Evolutionary conservation across 768 basidiomycete genomes (phyloP).

Genomic region (Boletus rubroflammeus): DNA sequence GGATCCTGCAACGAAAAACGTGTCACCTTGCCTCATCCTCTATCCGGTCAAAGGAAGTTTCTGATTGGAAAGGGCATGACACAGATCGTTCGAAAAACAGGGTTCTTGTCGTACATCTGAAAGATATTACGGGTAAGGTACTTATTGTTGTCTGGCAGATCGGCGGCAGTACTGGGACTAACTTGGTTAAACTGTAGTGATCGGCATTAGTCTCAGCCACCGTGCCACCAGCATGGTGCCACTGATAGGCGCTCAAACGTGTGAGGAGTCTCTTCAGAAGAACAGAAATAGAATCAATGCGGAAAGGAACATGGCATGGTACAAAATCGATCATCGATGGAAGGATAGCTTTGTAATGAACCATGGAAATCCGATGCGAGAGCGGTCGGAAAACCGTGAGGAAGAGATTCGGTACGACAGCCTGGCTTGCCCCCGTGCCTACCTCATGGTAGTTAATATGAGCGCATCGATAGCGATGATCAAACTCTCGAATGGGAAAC

Average conservation of each 20-base stretch:
- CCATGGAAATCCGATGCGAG: neutral
- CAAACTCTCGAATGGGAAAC: neutral
- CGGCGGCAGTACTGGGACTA: neutral
- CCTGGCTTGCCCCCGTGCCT: neutral
- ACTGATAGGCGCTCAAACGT: neutral
- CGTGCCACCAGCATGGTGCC: neutral
- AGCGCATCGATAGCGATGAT: neutral
- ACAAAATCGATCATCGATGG: neutral
- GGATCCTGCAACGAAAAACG: neutral
- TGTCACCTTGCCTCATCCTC: neutral
- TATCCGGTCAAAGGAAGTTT: neutral
- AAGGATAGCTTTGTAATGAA: neutral
- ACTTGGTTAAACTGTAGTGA: constrained; percentile 2
- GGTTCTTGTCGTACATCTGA: neutral
- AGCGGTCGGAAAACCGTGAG: too few relatives aligned
- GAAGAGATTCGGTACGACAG: neutral
- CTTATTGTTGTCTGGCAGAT: neutral
- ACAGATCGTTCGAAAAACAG: neutral
- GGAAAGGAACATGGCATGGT: neutral
- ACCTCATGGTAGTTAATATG: neutral
- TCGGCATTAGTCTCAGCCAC: neutral
- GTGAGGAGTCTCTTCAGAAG: neutral
- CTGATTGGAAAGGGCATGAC: neutral
- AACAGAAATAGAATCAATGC: neutral
- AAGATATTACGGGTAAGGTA: neutral